A percentile compares a stretch with the other conserved stretches of the same genome.
These are phyloP conservation scores for Pouteria glomerata DNA, from an alignment of 148 eudicot species.

Conservation along the genomic window DNA sequence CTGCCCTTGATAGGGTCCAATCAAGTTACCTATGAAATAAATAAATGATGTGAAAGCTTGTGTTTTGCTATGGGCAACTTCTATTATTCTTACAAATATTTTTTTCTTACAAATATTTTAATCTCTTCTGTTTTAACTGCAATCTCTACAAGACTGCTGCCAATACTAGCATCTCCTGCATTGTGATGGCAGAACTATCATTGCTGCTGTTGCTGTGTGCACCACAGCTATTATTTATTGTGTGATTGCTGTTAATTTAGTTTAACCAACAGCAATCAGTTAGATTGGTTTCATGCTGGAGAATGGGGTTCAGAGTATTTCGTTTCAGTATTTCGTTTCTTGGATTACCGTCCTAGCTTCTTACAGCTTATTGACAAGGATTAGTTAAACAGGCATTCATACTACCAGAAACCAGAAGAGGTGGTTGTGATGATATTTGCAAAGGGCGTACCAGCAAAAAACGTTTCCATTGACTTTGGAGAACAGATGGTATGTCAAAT, in stretches of 20 bases:
- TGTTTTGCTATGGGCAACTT: too few relatives aligned
- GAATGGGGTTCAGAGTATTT: too few relatives aligned
- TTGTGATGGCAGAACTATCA: not conserved
- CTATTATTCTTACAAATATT: too few relatives aligned
- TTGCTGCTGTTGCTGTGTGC: not conserved
- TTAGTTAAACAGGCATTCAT: constrained; percentile 72
- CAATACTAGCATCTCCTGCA: too few relatives aligned
- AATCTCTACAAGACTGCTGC: not conserved
- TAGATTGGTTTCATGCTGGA: not conserved
- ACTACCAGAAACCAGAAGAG: constrained; percentile 93
- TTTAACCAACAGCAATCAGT: not conserved
- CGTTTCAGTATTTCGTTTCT: not conserved
- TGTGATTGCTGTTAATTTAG: not conserved
- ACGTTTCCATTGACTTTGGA: constrained; percentile 71
- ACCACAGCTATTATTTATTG: not conserved
- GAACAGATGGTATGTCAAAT: constrained; percentile 75
- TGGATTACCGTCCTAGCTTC: not conserved
- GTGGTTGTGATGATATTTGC: constrained; percentile 95
- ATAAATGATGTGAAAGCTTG: too few relatives aligned
- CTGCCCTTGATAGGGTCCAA: too few relatives aligned
- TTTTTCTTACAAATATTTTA: too few relatives aligned
- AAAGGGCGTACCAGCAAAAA: constrained; percentile 73
- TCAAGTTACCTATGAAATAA: too few relatives aligned
- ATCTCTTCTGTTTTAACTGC: not conserved
- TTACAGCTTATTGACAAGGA: constrained; percentile 8